phyloP scores from a whole-genome alignment of 768 basidiomycete species.

The Amanita inopinata region DNA sequence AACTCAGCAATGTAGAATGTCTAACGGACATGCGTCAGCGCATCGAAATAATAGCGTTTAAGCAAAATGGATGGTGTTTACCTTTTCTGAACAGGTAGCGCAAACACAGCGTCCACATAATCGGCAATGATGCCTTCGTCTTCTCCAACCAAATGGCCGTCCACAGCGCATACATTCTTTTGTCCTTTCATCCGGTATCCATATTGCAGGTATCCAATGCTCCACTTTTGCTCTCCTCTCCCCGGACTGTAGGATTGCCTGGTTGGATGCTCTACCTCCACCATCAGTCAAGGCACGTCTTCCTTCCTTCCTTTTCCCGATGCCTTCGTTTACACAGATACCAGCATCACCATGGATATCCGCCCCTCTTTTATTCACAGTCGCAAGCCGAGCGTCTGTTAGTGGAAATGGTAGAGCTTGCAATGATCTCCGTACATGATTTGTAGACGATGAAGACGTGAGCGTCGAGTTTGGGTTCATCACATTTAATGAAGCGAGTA shows the following conservation, averaged over 20 bases:
- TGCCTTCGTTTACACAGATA: slow-evolving; percentile 6
- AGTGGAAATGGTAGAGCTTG: slow-evolving; percentile 67
- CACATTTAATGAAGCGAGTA: slow-evolving; percentile 60
- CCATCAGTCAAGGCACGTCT: not conserved
- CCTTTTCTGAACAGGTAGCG: slow-evolving; percentile 71
- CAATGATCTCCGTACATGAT: slow-evolving; percentile 63
- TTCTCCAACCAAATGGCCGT: slow-evolving; percentile 63
- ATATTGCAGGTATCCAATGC: slow-evolving; percentile 84
- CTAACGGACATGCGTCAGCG: slow-evolving; percentile 26
- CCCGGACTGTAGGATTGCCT: no score
- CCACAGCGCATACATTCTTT: slow-evolving; percentile 81
- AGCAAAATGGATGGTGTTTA: slow-evolving; percentile 22
- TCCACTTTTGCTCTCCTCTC: slow-evolving; percentile 51
- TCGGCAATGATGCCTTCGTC: slow-evolving; percentile 79
- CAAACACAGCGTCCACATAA: slow-evolving; percentile 84
- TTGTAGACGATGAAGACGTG: slow-evolving; percentile 66
- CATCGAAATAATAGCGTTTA: not conserved
- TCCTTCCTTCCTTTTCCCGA: slow-evolving; percentile 14
- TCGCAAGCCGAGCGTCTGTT: slow-evolving; percentile 33
- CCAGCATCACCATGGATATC: slow-evolving; percentile 3
- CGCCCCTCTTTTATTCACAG: slow-evolving; percentile 15
- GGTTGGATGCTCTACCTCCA: slow-evolving; percentile 13
- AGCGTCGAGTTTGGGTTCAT: slow-evolving; percentile 76
- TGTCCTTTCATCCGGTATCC: slow-evolving; percentile 86
- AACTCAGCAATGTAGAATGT: slow-evolving; percentile 74